A percentile compares a stretch with the other conserved stretches of the same genome.
phyloP scores from a whole-genome alignment of 805 yeast genomes.

The Pichia deserticola region DNA sequence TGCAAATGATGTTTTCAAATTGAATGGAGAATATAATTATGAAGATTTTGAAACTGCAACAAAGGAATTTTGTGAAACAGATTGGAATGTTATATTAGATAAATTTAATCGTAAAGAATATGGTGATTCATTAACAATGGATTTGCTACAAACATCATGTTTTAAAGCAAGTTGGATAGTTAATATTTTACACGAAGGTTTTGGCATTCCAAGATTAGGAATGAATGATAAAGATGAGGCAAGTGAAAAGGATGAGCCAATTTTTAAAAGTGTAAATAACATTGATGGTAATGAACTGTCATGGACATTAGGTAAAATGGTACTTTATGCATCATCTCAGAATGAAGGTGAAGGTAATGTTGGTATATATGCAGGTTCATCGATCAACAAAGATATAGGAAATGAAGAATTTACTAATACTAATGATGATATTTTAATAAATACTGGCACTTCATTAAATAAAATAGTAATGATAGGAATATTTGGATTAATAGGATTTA shows the following conservation, averaged over 20 bases:
- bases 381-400: slow-evolving; percentile 9
- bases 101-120: slow-evolving; percentile 50
- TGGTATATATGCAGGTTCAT: slow-evolving; percentile 16
- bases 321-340: slow-evolving; percentile 74
- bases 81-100: slow-evolving; percentile 52
- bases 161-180: slow-evolving; percentile 95
- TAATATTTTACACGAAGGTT: slow-evolving; percentile 86
- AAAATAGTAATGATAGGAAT: slow-evolving; percentile 4
- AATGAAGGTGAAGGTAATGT: slow-evolving; percentile 25
- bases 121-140: slow-evolving; percentile 45
- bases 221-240: slow-evolving; percentile 31
- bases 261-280: slow-evolving; percentile 71
- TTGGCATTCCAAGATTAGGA: slow-evolving; percentile 70
- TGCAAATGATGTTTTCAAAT: slow-evolving; percentile 80
- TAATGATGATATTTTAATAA: slow-evolving; percentile 26
- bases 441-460: background rate
- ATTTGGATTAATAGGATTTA: background rate
- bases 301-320: slow-evolving; percentile 90
- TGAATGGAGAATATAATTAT: slow-evolving; percentile 86
- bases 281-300: slow-evolving; percentile 82
- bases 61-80: slow-evolving; percentile 63
- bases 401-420: slow-evolving; percentile 28
- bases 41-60: slow-evolving; percentile 59
- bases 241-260: slow-evolving; percentile 13
- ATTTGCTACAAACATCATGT: slow-evolving; percentile 67